Base-by-base conservation (phyloP, 2,329 filamentous ascomycete species). In the Apiospora saccharicola region DNA sequence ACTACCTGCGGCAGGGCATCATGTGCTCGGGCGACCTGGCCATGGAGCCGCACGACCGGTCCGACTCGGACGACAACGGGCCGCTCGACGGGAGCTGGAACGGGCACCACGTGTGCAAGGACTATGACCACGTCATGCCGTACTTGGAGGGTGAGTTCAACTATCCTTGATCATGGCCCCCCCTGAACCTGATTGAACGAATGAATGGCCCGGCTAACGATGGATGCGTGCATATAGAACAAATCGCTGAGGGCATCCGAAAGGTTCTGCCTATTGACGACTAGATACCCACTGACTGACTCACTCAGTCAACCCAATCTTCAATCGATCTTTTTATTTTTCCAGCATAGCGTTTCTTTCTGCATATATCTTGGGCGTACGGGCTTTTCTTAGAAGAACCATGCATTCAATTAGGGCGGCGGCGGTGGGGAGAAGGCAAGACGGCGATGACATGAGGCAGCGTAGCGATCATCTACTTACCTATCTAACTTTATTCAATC, bases 1-100 rank as follows among this genome's bases (percentile, higher is more conserved):
- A 80, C 43, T 78, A 79, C 67, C 71, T 79, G 6, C 74, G 76
- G 3, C 77, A 79, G 47, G 75, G 72, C 22, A 71, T 77, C 69
- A 79, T 77, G 75, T 79, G 78, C 72, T 61, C 72, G 12, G 74
- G 67, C 14, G 77, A 79, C 68, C 51, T 78, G 72, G 72, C 78
- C 22, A 71, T 77, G 14, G 78, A 79, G 71, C 75, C 75, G 24
- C 77, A 79, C 71, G 67, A 73, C 46, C 68, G 71, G 34, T 73
- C 71, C 4, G 76, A 78, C 64, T 26, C 75, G 22, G 73, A 76
- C 37, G 75, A 78, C 47, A 74, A 75, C 49, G 77, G 76, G 16
- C 75, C 75, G 13, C 57, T 72, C 4, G 76, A 78, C 67, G 77
- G 77, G 26, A 75, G 75, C 43, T 78, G 75, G 75, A 75, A 74